phyloP scores from a whole-genome alignment of 495 filamentous ascomycete genomes.

The Podospora pseudocomata region DNA sequence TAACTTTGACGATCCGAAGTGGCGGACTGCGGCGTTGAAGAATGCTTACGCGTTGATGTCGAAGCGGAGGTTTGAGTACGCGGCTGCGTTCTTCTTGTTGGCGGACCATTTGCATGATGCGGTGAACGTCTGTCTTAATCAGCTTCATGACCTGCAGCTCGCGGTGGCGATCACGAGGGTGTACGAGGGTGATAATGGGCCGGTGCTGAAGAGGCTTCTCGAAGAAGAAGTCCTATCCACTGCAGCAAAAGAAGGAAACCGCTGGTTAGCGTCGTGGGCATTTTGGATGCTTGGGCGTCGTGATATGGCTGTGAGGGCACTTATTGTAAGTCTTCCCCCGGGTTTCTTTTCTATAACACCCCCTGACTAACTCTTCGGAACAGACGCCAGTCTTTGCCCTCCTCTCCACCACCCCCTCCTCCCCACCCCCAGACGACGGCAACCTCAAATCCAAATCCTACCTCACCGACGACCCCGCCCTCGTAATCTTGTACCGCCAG shows the following conservation, averaged over 20 bases:
- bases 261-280: slow-evolving; percentile 94
- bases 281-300: slow-evolving; percentile 86
- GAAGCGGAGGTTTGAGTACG: slow-evolving; percentile 89
- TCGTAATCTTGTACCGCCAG: slow-evolving; percentile 82
- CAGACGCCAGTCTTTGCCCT: slow-evolving; percentile 75
- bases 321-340: slow-evolving; percentile 53
- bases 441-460: slow-evolving; percentile 70
- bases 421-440: too few relatives aligned
- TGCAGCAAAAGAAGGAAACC: slow-evolving; percentile 75
- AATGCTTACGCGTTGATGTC: slow-evolving; percentile 97
- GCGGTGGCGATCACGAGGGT: slow-evolving; percentile 86
- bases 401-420: slow-evolving; percentile 38
- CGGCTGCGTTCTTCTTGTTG: slow-evolving; percentile 91
- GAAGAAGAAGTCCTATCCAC: slow-evolving; percentile 74
- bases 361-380: not conserved
- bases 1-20: slow-evolving; percentile 79
- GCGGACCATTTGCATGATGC: slow-evolving; percentile 84
- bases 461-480: slow-evolving; percentile 82
- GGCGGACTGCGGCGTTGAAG: slow-evolving; percentile 89
- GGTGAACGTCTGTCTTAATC: slow-evolving; percentile 75
- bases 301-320: slow-evolving; percentile 81
- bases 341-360: too few relatives aligned
- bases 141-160: slow-evolving; percentile 83
- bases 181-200: slow-evolving; percentile 82
- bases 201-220: slow-evolving; percentile 67